Evolutionary conservation across 768 basidiomycete species (phyloP).

Genomic region (Rhodotorula graminis): DNA sequence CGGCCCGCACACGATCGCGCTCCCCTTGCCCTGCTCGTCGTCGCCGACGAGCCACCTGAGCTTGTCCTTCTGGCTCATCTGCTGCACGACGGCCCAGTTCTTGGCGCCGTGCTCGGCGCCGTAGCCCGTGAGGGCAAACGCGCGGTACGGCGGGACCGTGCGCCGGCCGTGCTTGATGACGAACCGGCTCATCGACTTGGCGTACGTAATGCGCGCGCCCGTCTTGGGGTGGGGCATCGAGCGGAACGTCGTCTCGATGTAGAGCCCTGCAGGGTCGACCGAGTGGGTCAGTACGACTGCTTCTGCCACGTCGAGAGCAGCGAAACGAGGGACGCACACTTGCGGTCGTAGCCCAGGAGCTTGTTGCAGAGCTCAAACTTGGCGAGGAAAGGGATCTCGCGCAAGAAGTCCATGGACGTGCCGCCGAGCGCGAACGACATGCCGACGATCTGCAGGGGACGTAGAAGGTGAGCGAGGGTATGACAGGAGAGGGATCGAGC

Average conservation of each 20-base stretch:
- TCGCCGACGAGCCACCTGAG: slow-evolving; percentile 16
- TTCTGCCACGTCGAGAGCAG: neutral
- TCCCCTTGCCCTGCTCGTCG: slow-evolving; percentile 11
- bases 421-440: slow-evolving; percentile 25
- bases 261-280: neutral
- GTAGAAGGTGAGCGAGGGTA: too few species aligned
- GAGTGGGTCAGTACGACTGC: neutral
- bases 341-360: slow-evolving; percentile 27
- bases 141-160: slow-evolving; percentile 25
- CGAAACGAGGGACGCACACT: slow-evolving; percentile 18
- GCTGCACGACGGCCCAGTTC: slow-evolving; percentile 25
- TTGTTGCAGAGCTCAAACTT: slow-evolving; percentile 18
- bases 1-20: slow-evolving; percentile 8
- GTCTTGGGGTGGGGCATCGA: slow-evolving; percentile 18
- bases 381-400: slow-evolving; percentile 26
- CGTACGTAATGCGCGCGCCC: slow-evolving; percentile 14
- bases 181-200: slow-evolving; percentile 11
- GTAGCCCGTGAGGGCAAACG: slow-evolving; percentile 28
- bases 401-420: slow-evolving; percentile 12
- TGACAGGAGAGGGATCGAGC: neutral
- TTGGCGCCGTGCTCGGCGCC: neutral
- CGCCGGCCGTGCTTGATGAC: slow-evolving; percentile 32
- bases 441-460: neutral
- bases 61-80: slow-evolving; percentile 18
- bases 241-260: slow-evolving; percentile 21